Evolutionary conservation across 768 basidiomycete genomes (phyloP).

Genomic region (Boletus sp.): DNA sequence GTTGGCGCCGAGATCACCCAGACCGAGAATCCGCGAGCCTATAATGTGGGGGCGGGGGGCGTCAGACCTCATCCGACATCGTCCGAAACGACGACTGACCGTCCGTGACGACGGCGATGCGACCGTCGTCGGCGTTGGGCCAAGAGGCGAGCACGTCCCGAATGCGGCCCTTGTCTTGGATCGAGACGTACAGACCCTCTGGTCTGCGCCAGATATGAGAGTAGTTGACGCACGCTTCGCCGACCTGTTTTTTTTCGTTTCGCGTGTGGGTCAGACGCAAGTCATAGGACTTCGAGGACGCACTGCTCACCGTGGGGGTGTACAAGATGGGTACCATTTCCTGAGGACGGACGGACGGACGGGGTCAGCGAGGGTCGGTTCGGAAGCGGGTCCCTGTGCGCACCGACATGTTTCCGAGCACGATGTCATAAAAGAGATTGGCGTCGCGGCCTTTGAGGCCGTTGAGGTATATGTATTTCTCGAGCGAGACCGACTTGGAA

Average conservation of each 20-base stretch:
- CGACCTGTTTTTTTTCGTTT: constrained; percentile 37
- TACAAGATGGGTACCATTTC: constrained; percentile 70
- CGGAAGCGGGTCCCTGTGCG: constrained; percentile 10
- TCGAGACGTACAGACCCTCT: constrained; percentile 61
- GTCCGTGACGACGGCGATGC: constrained; percentile 79
- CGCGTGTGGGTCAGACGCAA: not conserved
- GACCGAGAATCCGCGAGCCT: constrained; percentile 72
- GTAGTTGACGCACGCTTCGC: constrained; percentile 71
- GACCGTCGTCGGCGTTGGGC: constrained; percentile 43
- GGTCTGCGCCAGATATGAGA: constrained; percentile 67
- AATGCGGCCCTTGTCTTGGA: constrained; percentile 65
- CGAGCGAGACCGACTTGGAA: constrained; percentile 53
- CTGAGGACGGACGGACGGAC: constrained; percentile 23
- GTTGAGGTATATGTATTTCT: constrained; percentile 71
- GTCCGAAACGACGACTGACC: constrained; percentile 36
- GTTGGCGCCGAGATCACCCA: constrained; percentile 47
- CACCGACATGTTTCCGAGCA: constrained; percentile 60
- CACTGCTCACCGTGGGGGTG: constrained; percentile 63
- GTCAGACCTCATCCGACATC: not conserved
- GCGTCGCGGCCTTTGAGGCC: constrained; percentile 62
- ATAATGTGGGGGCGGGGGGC: too few relatives aligned
- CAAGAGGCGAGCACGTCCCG: constrained; percentile 54
- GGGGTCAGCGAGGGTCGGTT: not conserved
- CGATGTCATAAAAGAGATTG: constrained; percentile 63
- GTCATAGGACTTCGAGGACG: constrained; percentile 7